phyloP scores from a whole-genome alignment of 2,329 filamentous ascomycete species.

The Thyridium curvatum region DNA sequence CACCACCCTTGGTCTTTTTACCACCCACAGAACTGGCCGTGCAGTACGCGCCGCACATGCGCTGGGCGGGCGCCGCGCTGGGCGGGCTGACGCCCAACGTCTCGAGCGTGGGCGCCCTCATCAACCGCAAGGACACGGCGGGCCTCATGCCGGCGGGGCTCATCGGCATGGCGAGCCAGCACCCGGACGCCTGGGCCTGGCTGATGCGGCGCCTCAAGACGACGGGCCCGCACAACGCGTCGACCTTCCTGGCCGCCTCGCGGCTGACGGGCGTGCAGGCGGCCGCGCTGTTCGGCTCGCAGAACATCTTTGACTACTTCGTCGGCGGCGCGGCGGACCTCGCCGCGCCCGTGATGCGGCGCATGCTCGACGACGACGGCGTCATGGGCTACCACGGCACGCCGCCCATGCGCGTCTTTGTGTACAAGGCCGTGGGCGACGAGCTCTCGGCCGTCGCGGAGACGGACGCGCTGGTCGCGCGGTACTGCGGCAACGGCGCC shows the following conservation, averaged over 20 bases:
- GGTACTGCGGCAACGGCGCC: slow-evolving; percentile 31
- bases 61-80: slow-evolving; percentile 35
- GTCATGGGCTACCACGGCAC: slow-evolving; percentile 28
- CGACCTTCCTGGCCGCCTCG: slow-evolving; percentile 21
- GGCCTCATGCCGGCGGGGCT: slow-evolving; percentile 27
- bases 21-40: slow-evolving; percentile 29
- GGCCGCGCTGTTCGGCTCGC: slow-evolving; percentile 17
- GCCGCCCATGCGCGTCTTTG: slow-evolving; percentile 36
- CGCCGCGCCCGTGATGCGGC: slow-evolving; percentile 12
- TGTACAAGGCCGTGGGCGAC: slow-evolving; percentile 39
- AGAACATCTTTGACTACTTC: slow-evolving; percentile 35
- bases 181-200: slow-evolving; percentile 18
- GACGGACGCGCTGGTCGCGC: slow-evolving; percentile 30
- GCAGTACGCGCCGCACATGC: slow-evolving; percentile 40
- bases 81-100: slow-evolving; percentile 38
- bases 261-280: slow-evolving; percentile 17
- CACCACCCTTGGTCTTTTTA: no score
- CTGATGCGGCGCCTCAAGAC: slow-evolving; percentile 19
- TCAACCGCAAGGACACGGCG: slow-evolving; percentile 21
- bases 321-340: slow-evolving; percentile 21
- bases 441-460: slow-evolving; percentile 32
- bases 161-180: slow-evolving; percentile 25
- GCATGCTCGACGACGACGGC: slow-evolving; percentile 21
- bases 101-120: slow-evolving; percentile 21
- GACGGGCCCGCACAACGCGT: slow-evolving; percentile 22